A percentile compares a stretch with the other conserved stretches of the same genome.
These are phyloP conservation scores for Backusella mclennaniae DNA, from an alignment of 192 early-diverging fungal genomes.

Conservation along the genomic window DNA sequence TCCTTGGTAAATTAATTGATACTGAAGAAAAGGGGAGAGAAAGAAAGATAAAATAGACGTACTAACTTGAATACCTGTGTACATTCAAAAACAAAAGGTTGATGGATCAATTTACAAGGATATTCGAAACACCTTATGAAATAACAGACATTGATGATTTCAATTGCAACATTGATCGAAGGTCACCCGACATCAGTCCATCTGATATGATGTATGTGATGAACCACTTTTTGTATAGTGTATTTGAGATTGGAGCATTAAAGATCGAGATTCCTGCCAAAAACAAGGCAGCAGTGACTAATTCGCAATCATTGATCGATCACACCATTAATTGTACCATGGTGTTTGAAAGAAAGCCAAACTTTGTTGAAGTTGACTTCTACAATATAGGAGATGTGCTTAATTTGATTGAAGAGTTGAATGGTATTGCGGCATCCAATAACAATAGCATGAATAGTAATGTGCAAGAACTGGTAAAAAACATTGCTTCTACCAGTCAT, in stretches of 20 bases:
- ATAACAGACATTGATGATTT: constrained; percentile 42
- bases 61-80: not conserved
- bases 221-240: constrained; percentile 69
- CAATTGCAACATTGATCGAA: constrained; percentile 57
- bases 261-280: constrained; percentile 45
- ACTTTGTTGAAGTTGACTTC: constrained; percentile 70
- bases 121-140: constrained; percentile 66
- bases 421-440: constrained; percentile 35
- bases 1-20: constrained; percentile 50
- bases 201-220: constrained; percentile 54
- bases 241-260: constrained; percentile 28
- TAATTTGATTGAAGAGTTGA: constrained; percentile 49
- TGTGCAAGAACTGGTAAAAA: not conserved
- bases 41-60: not conserved
- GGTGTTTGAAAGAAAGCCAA: constrained; percentile 48
- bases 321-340: constrained; percentile 56
- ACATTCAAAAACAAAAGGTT: constrained; percentile 38
- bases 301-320: constrained; percentile 44
- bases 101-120: constrained; percentile 53
- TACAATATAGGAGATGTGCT: constrained; percentile 57
- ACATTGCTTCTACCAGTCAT: not conserved
- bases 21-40: not conserved
- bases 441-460: not conserved
- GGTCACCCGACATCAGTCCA: constrained; percentile 14
- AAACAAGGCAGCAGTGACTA: constrained; percentile 45